A percentile compares a stretch with the other conserved stretches of the same genome.
phyloP scores from a whole-genome alignment of 2,329 filamentous ascomycete species.

The Gremmenia infestans region DNA sequence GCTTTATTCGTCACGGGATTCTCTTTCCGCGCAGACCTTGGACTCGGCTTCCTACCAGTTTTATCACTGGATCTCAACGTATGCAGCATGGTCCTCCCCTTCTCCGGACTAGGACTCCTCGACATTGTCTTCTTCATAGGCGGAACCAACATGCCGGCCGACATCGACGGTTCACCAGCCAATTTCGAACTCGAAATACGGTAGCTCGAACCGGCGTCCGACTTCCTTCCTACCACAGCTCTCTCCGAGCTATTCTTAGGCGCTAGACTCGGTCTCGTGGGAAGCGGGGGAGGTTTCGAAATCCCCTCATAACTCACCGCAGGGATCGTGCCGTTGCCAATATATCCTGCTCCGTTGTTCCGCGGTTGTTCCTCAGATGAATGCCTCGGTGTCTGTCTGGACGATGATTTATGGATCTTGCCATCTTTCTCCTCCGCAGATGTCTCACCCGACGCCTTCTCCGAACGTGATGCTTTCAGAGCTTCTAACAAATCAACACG shows the following conservation, averaged over 20 bases:
- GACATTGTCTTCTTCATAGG: constrained; percentile 32
- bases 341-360: constrained; percentile 48
- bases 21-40: constrained; percentile 36
- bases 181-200: constrained; percentile 16
- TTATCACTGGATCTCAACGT: constrained; percentile 50
- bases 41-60: constrained; percentile 38
- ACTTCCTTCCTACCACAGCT: constrained; percentile 34
- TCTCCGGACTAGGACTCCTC: constrained; percentile 54
- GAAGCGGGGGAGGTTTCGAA: constrained; percentile 56
- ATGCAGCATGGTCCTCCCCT: constrained; percentile 53
- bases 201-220: constrained; percentile 5
- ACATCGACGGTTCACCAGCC: constrained; percentile 9
- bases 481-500: constrained; percentile 84
- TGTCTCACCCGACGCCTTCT: constrained; percentile 29
- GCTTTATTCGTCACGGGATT: constrained; percentile 56
- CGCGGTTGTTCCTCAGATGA: constrained; percentile 26
- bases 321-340: constrained; percentile 77
- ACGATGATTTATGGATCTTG: constrained; percentile 28
- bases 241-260: constrained; percentile 48
- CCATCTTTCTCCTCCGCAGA: constrained; percentile 15
- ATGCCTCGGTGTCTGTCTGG: constrained; percentile 27
- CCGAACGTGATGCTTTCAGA: constrained; percentile 60
- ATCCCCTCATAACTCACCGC: constrained; percentile 75
- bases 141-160: constrained; percentile 16
- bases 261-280: constrained; percentile 47